Percentiles rank a stretch among this genome's conserved stretches.
phyloP scores from a whole-genome alignment of 805 yeast species.

The Candida schatavii region DNA sequence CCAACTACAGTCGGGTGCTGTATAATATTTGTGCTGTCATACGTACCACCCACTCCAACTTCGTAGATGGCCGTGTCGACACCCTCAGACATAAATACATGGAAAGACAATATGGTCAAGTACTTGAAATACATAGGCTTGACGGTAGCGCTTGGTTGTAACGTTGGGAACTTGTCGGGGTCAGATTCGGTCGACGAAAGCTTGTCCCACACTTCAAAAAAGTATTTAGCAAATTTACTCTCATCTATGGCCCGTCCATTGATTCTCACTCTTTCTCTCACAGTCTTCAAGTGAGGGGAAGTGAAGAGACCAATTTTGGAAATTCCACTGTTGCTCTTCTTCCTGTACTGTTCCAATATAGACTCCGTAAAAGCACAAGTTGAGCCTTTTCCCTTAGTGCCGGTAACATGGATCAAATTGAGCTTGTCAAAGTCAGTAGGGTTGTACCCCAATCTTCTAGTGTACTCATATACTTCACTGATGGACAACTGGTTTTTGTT shows the following conservation, averaged over 20 bases:
- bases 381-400: slow-evolving; percentile 98
- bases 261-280: slow-evolving; percentile 86
- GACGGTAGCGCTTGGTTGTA: slow-evolving; percentile 62
- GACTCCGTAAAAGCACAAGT: slow-evolving; percentile 93
- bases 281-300: slow-evolving; percentile 92
- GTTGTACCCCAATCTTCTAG: slow-evolving; percentile 37
- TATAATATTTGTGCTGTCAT: slow-evolving; percentile 91
- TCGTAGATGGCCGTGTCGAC: slow-evolving; percentile 95
- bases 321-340: slow-evolving; percentile 19
- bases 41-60: slow-evolving; percentile 98
- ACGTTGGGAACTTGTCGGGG: slow-evolving; percentile 53
- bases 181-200: slow-evolving; percentile 60
- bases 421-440: slow-evolving; percentile 68
- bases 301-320: slow-evolving; percentile 87
- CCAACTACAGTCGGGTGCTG: slow-evolving; percentile 81
- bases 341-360: slow-evolving; percentile 63
- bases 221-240: slow-evolving; percentile 77
- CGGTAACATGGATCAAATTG: slow-evolving; percentile 89
- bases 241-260: slow-evolving; percentile 84
- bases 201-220: slow-evolving; percentile 91
- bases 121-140: slow-evolving; percentile 94
- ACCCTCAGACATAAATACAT: slow-evolving; percentile 81
- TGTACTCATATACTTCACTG: slow-evolving; percentile 67
- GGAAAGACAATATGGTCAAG: slow-evolving; percentile 85
- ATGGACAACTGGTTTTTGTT: slow-evolving; percentile 64